These are phyloP conservation scores for Apiotrichum gamsii DNA, from an alignment of 1,284 basidiomycete species.

Conservation along the genomic window DNA sequence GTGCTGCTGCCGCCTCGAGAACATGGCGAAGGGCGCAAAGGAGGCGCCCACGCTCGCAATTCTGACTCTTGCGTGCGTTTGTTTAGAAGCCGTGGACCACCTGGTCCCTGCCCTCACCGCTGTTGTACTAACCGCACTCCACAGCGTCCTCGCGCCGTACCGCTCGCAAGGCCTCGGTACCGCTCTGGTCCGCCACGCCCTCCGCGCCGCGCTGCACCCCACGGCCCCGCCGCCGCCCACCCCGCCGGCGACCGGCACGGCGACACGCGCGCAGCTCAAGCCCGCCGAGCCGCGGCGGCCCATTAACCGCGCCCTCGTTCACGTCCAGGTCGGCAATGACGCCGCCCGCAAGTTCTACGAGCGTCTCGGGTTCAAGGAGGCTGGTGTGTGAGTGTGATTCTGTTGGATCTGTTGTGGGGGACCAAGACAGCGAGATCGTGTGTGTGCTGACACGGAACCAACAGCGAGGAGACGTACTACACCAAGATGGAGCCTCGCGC, in stretches of 20 bases:
- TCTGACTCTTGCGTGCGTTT: constrained; percentile 43
- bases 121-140: background rate
- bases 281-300: constrained; percentile 28
- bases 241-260: constrained; percentile 31
- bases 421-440: too few relatives aligned
- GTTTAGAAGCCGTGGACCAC: background rate
- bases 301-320: constrained; percentile 38
- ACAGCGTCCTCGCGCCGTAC: constrained; percentile 44
- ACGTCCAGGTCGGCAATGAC: constrained; percentile 44
- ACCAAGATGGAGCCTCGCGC: constrained; percentile 41
- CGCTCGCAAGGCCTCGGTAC: constrained; percentile 43
- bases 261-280: constrained; percentile 30
- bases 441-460: background rate
- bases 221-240: constrained; percentile 35
- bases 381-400: constrained; percentile 38
- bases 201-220: constrained; percentile 36
- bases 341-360: constrained; percentile 45
- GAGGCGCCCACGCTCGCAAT: constrained; percentile 38
- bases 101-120: background rate
- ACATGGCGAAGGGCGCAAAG: constrained; percentile 28
- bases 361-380: constrained; percentile 41
- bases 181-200: constrained; percentile 36
- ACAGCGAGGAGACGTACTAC: constrained; percentile 42
- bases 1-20: constrained; percentile 35
- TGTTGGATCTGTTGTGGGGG: too few relatives aligned